Conservation (phyloP, 306 rosid species). For the Morella rubra region DNA sequence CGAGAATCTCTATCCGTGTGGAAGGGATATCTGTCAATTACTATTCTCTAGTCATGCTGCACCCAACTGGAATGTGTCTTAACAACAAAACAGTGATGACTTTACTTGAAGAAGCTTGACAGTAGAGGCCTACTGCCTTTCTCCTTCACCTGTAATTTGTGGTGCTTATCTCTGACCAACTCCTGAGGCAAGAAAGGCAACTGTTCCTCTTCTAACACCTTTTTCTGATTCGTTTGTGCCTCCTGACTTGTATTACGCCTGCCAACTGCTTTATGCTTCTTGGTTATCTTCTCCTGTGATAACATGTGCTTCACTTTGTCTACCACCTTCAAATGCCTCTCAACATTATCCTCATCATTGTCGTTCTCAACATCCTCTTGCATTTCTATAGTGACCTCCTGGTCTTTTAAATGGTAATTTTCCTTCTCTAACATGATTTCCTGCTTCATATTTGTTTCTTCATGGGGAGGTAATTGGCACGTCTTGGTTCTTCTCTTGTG, state of each 20-base stretch:
- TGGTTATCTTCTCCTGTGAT: conserved; percentile 12
- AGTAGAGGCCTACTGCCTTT: conserved; percentile 25
- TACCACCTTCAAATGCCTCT: conserved; percentile 23
- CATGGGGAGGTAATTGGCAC: conserved; percentile 17
- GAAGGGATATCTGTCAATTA: background rate
- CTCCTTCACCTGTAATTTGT: conserved; percentile 12
- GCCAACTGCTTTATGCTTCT: conserved; percentile 30
- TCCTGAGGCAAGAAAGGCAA: conserved; percentile 2
- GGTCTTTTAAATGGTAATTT: conserved; percentile 16
- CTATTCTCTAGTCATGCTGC: background rate
- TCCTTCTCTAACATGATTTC: conserved; percentile 19
- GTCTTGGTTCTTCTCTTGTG: conserved; percentile 22
- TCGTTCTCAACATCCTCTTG: conserved; percentile 17
- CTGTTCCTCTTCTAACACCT: conserved; percentile 17
- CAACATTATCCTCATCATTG: conserved; percentile 15
- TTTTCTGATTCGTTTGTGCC: conserved; percentile 19
- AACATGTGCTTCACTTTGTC: conserved; percentile 13
- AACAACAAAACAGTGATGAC: background rate
- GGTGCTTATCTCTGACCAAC: conserved; percentile 25
- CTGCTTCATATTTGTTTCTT: conserved; percentile 25
- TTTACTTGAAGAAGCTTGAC: conserved; percentile 56
- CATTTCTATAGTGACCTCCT: conserved; percentile 21
- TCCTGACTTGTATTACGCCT: conserved; percentile 18
- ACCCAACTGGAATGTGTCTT: background rate
- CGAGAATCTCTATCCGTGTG: no score